Evolutionary conservation across 192 early-diverging fungal genomes (phyloP), one percentile per base, ranked within the genome.

Genomic region (Rhizophagus prolifer): DNA sequence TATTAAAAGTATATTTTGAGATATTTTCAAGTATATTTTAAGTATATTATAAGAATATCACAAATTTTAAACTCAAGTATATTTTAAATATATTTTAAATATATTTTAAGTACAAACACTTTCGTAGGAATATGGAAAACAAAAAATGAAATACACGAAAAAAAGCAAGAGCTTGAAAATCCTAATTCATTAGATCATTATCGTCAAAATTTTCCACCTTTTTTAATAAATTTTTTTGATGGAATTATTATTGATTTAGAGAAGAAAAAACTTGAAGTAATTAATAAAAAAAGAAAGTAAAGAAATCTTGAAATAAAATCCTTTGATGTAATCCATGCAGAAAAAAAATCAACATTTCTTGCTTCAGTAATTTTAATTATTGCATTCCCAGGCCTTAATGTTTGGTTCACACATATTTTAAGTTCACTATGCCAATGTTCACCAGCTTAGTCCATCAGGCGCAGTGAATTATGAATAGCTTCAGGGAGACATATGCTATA

Each of bases 281-380:
- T 73, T 3, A 19, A 59, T 10, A 73, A 60, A 73, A 73, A 73
- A 59, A 59, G 70, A 61, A n/a, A 31, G 14, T 3, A 73, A 73
- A 58, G 58, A 73, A 36, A 60, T 2, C 23, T 73, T 25, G 30
- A 36, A n/a, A 36, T 61, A 25, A 73, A 73, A 13, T 16, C 16
- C 30, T 73, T 73, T 60, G 58, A 73, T 61, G 19, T 13, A 34
- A 10, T 5, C 38, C 28, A 19, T 30, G 26, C 25, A 34, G 30
- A 44, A 34, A 73, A 73, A 61, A 73, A 59, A 59, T 73, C 19
- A 21, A 60, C 34, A 44, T 73, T 73, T 60, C 30, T 73, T 16
- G 54, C 54, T 59, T 73, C 44, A 47, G 58, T 73, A 36, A 73
- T 73, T 46, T 34, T 73, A 13, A 60, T 16, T 25, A 73, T 73